Conservation (phyloP, 2,329 filamentous ascomycete species). For the Colletotrichum liaoningense region DNA sequence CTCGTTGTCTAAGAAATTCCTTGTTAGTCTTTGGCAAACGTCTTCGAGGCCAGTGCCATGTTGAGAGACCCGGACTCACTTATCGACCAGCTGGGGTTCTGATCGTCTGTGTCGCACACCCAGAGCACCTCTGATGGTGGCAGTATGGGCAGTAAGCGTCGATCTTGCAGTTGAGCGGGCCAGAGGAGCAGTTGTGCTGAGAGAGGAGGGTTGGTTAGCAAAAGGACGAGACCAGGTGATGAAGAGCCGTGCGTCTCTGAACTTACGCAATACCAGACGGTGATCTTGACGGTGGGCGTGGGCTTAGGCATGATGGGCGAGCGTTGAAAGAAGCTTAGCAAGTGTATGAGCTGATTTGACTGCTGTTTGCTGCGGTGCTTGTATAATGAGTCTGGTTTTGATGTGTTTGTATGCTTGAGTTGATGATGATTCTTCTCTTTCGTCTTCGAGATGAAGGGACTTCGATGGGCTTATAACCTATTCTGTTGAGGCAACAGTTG, state of each 20-base stretch:
- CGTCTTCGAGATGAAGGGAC: not conserved
- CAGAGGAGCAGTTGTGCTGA: not conserved
- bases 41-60: not conserved
- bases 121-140: not conserved
- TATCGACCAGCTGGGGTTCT: not conserved
- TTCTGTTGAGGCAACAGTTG: not conserved
- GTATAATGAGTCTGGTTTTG: not conserved
- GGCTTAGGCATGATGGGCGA: not conserved
- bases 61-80: not conserved
- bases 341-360: not conserved
- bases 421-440: not conserved
- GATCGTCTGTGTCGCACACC: not conserved
- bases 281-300: not conserved
- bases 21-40: not conserved
- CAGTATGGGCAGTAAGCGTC: not conserved
- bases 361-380: too few relatives aligned
- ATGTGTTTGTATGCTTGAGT: not conserved
- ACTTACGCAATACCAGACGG: conserved; percentile 13
- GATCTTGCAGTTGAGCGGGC: not conserved
- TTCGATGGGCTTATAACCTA: not conserved
- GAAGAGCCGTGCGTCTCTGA: not conserved
- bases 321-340: too few relatives aligned
- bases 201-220: not conserved
- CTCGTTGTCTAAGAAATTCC: not conserved
- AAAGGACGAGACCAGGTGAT: too few relatives aligned